Evolutionary conservation across 2,329 filamentous ascomycete species (phyloP), one percentile per base, ranked within the genome.

Genomic region (Aspergillus viridinutans): DNA sequence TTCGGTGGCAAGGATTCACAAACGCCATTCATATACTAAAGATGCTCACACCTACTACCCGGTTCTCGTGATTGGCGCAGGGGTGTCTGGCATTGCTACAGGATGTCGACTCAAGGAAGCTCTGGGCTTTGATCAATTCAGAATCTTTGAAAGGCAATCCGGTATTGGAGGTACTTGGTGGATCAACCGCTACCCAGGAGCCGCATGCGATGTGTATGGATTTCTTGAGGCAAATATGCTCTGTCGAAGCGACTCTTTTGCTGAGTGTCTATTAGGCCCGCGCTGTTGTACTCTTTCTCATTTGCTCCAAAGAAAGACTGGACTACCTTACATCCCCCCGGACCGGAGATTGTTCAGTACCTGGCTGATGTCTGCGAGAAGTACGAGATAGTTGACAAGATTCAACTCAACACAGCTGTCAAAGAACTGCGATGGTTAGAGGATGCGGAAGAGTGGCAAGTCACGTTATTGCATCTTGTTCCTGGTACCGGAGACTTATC

Each of bases 111-210:
- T 88, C 52, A 82, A 84, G 63, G 74, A 82, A 20, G 79, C 80
- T 68, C 78, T 87, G 45, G 79, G 78, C 29, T 84, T 84, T 54
- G 79, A 81, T 59, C 83, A 86, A 58, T 80, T 88, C 62, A 75
- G 76, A 28, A 78, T 88, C 65, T 87, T 87, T 58, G 86, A 88
- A 25, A 76, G 81, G 12, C 76, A 84, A 58, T 72, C 76, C 3
- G 79, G 80, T 3, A 76, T 87, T 47, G 85, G 85, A 32, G 86
- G 86, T 7, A 87, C 85, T 1, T 89, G 86, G 86, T 80, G 79
- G 70, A 80, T 80, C 48, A 88, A 87, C 67, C 75, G 78, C 32
- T 88, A 88, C 68, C 85, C 83, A 9, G 81, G 81, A 68, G 72
- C 74, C 54, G 82, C 83, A 6, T 85, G 83, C 63, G 83, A 86